Conservation (phyloP, 768 basidiomycete species). For the Cyclocybe cylindracea region DNA sequence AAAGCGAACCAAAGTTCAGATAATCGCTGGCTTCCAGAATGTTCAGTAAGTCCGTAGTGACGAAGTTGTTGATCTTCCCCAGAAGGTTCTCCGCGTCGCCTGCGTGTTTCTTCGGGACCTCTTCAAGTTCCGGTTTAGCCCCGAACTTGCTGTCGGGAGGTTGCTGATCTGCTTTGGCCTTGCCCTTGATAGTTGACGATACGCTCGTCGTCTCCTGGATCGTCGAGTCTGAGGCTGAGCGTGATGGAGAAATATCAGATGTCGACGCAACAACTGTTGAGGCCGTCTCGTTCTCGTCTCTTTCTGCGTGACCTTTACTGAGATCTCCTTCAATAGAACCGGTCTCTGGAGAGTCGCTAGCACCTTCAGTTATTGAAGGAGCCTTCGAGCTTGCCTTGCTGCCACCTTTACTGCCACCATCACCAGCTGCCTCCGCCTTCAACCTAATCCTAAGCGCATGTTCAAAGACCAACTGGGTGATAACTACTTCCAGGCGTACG, state of each 20-base stretch:
- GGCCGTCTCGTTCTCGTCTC: too few species aligned
- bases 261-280: too few species aligned
- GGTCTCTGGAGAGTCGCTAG: too few species aligned
- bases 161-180: too few species aligned
- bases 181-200: too few species aligned
- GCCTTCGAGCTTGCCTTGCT: neutral
- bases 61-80: conserved; percentile 78
- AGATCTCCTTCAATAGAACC: too few species aligned
- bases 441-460: conserved; percentile 61
- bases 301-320: too few species aligned
- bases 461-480: conserved; percentile 43
- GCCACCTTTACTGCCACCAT: neutral
- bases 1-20: conserved; percentile 21
- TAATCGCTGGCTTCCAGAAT: conserved; percentile 41
- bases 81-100: conserved; percentile 48
- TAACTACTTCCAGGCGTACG: conserved; percentile 48
- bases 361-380: neutral
- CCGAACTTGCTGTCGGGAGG: too few species aligned
- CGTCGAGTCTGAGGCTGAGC: too few species aligned
- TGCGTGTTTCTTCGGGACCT: conserved; percentile 7
- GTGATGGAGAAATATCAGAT: too few species aligned
- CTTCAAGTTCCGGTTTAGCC: neutral
- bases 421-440: conserved; percentile 39
- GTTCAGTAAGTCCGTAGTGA: conserved; percentile 61
- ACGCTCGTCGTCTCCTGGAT: too few species aligned